Evolutionary conservation across 2,329 filamentous ascomycete species (phyloP).

Genomic region (Xylaria sp.): DNA sequence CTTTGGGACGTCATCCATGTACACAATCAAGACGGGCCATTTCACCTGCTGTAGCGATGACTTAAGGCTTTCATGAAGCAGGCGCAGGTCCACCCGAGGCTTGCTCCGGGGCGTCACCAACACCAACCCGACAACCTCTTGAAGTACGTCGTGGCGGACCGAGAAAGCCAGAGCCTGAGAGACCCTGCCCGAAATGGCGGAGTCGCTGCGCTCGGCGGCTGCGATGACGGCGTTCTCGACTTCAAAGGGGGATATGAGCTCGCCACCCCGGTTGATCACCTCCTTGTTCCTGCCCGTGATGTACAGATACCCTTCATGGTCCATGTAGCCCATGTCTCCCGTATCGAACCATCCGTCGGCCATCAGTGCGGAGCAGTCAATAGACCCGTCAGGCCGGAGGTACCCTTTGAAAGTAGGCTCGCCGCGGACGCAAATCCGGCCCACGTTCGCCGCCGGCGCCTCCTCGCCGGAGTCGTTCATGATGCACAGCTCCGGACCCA

Average conservation of each 20-base stretch:
- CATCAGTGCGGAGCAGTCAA: constrained; percentile 51
- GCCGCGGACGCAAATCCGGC: constrained; percentile 54
- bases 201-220: constrained; percentile 45
- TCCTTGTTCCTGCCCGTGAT: constrained; percentile 60
- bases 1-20: constrained; percentile 59
- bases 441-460: constrained; percentile 41
- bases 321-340: constrained; percentile 56
- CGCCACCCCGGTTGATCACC: constrained; percentile 60
- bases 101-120: constrained; percentile 50
- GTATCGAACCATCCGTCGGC: constrained; percentile 57
- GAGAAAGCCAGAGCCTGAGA: constrained; percentile 57
- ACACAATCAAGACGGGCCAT: constrained; percentile 54
- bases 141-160: constrained; percentile 53
- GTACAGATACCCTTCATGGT: constrained; percentile 54
- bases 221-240: constrained; percentile 59
- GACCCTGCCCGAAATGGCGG: constrained; percentile 50
- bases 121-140: constrained; percentile 58
- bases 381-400: constrained; percentile 44
- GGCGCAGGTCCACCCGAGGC: constrained; percentile 51
- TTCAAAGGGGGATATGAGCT: constrained; percentile 62
- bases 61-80: constrained; percentile 50
- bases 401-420: constrained; percentile 56
- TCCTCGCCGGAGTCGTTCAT: constrained; percentile 45
- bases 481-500: constrained; percentile 55
- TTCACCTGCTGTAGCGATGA: constrained; percentile 55